Evolutionary conservation across 306 rosid species (phyloP).

Genomic region (Corylus heterophylla): DNA sequence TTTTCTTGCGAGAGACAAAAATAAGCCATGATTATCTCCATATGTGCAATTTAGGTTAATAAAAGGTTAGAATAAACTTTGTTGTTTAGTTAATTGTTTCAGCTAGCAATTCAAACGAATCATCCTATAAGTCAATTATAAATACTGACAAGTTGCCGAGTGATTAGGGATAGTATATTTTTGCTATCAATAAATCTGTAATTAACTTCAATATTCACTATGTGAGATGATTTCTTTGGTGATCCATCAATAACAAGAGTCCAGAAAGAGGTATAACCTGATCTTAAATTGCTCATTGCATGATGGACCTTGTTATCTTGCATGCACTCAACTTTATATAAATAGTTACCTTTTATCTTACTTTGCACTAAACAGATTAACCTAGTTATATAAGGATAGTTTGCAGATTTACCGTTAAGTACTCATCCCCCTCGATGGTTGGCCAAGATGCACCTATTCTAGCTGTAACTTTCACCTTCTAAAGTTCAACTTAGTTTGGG

Average conservation of each 20-base stretch:
- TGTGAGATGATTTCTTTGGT: background rate
- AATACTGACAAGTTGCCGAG: background rate
- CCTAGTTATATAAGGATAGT: background rate
- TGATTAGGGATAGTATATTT: background rate
- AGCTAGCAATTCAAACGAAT: background rate
- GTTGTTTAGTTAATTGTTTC: conserved; percentile 8
- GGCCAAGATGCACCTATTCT: background rate
- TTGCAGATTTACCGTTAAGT: background rate
- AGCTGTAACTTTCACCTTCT: background rate
- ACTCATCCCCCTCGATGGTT: background rate
- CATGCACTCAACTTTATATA: background rate
- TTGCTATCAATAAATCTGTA: background rate
- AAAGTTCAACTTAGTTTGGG: background rate
- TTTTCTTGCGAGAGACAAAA: conserved; percentile 23
- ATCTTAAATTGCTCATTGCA: background rate
- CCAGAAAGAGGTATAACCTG: background rate
- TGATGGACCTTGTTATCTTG: background rate
- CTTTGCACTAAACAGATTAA: background rate
- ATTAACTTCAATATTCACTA: background rate
- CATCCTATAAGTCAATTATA: background rate
- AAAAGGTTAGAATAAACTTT: conserved; percentile 12
- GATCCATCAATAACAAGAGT: background rate
- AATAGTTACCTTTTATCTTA: background rate
- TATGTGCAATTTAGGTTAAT: conserved; percentile 14
- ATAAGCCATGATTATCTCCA: conserved; percentile 13